Percentiles rank a stretch among this genome's conserved stretches.
Conservation (phyloP, 257 asterid genomes). For the Coffea canephora region DNA sequence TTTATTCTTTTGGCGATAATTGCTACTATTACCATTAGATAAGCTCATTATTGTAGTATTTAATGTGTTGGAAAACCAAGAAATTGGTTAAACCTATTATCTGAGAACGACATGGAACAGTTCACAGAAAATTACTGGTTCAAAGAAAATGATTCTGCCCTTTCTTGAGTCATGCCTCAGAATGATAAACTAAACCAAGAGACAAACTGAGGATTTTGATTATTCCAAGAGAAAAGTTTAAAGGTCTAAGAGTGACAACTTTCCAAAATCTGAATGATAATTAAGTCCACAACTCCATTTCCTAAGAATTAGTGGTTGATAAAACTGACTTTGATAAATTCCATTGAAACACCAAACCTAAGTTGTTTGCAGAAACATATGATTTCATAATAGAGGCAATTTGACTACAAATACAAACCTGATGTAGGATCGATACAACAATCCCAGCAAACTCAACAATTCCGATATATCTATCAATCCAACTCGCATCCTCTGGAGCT, state of each 20-base stretch:
- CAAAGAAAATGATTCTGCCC: background rate
- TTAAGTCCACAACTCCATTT: background rate
- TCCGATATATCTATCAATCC: constrained; percentile 96
- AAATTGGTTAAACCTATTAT: background rate
- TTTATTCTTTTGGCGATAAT: background rate
- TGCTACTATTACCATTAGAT: background rate
- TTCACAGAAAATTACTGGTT: background rate
- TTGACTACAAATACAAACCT: constrained; percentile 43
- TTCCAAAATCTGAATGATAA: background rate
- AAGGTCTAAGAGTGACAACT: background rate
- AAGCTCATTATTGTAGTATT: background rate
- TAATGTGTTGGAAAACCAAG: background rate
- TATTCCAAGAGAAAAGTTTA: background rate
- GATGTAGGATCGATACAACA: constrained; percentile 93
- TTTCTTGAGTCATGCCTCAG: background rate
- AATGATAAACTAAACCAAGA: background rate
- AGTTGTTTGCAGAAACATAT: background rate
- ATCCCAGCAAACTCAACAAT: constrained; percentile 96
- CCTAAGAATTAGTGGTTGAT: background rate
- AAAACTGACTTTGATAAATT: background rate
- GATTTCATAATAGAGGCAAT: background rate
- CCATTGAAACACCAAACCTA: background rate
- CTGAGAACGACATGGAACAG: background rate
- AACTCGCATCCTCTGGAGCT: constrained; percentile 93
- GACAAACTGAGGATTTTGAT: background rate